Base-by-base conservation (phyloP, 176 grass and related monocot genomes). In the Bonia amplexicaulis region DNA sequence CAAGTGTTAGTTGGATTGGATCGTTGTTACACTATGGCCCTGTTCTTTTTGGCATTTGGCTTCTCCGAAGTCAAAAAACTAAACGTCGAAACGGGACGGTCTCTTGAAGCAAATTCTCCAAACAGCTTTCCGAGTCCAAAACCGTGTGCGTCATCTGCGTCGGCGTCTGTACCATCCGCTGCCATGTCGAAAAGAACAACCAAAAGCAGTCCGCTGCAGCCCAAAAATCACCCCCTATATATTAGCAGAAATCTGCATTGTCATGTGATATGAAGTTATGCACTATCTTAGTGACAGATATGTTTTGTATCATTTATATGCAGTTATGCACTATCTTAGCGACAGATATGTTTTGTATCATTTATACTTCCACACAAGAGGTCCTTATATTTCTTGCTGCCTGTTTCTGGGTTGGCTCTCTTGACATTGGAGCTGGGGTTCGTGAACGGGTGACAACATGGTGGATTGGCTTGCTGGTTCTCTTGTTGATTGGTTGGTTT, bases 351-450 rank as follows among this genome's bases (percentile, higher is more conserved):
- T 61, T 5, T 61, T 69, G 48, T 49, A 4, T 73, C 5, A 17
- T 78, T 20, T 37, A 67, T 67, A 71, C 44, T 77, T 68, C 26
- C 15, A 86, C 63, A 69, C 74, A 74, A 40, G 85, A 85, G 69
- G 23, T 92, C 60, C 93, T 98, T 93, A 95, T 85, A 85, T 88
- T 89, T 93, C 78, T 98, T 95, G 91, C 71, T 93, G 77, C 89
- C 82, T 94, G 73, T 97, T 91, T 94, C 77, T 95, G 94, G 92
- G 95, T 81, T 95, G 96, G 93, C 96, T 98, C 96, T 95, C 31
- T 93, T 87, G 84, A 89, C 84, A 93, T 98, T 95, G 93, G 96
- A 98, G 96, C 96, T 93, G 93, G 91, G 96, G 81, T 88, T 92
- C 87, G 44, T 88, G 75, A 93, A 93, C 65, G 89, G 91, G 87